A percentile compares a stretch with the other conserved stretches of the same genome.
These are phyloP conservation scores for Mucor indicus DNA, from an alignment of 371 early-diverging fungal genomes.

Conservation along the genomic window DNA sequence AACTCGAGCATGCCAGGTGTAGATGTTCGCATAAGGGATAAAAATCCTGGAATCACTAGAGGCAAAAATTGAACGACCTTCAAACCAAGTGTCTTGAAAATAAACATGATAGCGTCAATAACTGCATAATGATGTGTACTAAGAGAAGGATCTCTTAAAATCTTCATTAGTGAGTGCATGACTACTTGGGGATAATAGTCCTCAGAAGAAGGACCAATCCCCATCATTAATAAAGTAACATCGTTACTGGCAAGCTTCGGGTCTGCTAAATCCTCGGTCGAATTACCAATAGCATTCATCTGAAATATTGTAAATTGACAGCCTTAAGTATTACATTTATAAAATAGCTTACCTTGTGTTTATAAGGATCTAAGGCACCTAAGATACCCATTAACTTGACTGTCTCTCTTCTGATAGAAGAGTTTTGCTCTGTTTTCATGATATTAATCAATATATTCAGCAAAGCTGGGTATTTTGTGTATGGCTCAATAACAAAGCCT, in stretches of 20 bases:
- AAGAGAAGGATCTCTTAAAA: conserved; percentile 82
- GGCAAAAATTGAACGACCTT: conserved; percentile 83
- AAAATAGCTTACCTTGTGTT: conserved; percentile 65
- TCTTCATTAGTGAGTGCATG: conserved; percentile 86
- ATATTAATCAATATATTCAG: conserved; percentile 78
- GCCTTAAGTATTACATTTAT: no score
- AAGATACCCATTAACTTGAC: conserved; percentile 91
- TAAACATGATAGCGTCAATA: conserved; percentile 90
- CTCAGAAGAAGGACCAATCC: conserved; percentile 73
- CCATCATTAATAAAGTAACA: conserved; percentile 68
- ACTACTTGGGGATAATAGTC: conserved; percentile 90
- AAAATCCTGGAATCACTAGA: conserved; percentile 63
- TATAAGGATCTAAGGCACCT: conserved; percentile 95
- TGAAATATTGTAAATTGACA: no score
- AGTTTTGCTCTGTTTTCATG: conserved; percentile 79
- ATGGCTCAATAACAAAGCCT: conserved; percentile 91
- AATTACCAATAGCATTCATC: conserved; percentile 53
- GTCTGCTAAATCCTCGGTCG: conserved; percentile 57
- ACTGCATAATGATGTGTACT: conserved; percentile 84
- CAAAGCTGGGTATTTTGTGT: conserved; percentile 84
- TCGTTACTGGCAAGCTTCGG: conserved; percentile 60
- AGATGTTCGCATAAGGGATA: conserved; percentile 75
- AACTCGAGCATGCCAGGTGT: conserved; percentile 80
- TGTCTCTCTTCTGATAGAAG: conserved; percentile 75
- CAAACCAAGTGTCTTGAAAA: conserved; percentile 88